A percentile compares a stretch with the other conserved stretches of the same genome.
phyloP scores from a whole-genome alignment of 257 asterid species.

The Ballota nigra region DNA sequence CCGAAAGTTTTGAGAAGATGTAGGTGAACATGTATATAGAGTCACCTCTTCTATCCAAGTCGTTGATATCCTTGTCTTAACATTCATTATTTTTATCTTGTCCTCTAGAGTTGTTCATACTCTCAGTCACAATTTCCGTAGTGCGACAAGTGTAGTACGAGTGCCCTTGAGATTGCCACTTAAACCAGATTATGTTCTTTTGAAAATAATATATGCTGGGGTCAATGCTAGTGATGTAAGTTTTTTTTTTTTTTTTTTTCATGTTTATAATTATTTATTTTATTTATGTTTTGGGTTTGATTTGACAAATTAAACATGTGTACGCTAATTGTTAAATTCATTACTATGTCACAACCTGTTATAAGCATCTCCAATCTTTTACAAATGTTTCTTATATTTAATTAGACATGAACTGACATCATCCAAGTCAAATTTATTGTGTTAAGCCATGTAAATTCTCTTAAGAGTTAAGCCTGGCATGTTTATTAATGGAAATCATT shows the following conservation, averaged over 20 bases:
- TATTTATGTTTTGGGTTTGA: conserved; percentile 2
- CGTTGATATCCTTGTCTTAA: conserved; percentile 23
- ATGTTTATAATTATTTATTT: not conserved
- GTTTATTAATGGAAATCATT: conserved; percentile 22
- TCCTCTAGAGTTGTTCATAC: conserved; percentile 77
- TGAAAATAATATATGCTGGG: conserved; percentile 94
- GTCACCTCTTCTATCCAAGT: conserved; percentile 9
- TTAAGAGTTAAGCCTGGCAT: conserved; percentile 5
- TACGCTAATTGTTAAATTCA: not conserved
- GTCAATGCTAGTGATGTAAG: conserved; percentile 99
- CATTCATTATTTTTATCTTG: conserved; percentile 23
- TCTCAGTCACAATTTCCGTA: conserved; percentile 78
- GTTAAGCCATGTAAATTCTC: not conserved
- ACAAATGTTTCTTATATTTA: not conserved
- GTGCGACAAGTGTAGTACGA: conserved; percentile 67
- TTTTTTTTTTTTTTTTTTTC: conserved; percentile 19
- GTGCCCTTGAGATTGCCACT: conserved; percentile 62
- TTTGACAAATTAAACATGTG: not conserved
- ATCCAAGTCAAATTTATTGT: conserved; percentile 1
- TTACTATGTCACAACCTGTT: not conserved
- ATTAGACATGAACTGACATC: conserved; percentile 12
- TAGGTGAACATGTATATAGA: conserved; percentile 29
- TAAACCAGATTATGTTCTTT: conserved; percentile 72
- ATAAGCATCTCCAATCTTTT: conserved; percentile 6
- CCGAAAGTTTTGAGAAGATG: conserved; percentile 83